Evolutionary conservation across 208 protist genomes (phyloP).

Genomic region (Trypanosoma melophagium): DNA sequence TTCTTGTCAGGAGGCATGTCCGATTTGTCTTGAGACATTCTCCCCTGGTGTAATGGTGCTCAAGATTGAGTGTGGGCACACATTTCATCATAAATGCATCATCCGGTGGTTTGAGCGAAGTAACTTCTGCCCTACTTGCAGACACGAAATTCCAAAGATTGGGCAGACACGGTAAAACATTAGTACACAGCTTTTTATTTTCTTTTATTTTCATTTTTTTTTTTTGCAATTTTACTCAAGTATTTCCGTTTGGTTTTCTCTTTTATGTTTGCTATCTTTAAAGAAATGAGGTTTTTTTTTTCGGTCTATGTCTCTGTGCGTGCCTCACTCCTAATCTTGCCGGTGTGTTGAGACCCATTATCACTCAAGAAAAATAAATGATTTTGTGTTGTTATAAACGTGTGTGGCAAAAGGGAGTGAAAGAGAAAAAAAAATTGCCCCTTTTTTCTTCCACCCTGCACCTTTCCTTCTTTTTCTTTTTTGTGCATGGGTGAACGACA

Average conservation of each 20-base stretch:
- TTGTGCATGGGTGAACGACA: not conserved
- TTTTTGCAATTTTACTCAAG: not conserved
- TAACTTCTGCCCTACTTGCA: slow-evolving; percentile 48
- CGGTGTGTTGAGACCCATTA: too few relatives aligned
- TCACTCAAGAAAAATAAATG: too few relatives aligned
- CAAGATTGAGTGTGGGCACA: slow-evolving; percentile 33
- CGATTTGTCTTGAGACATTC: slow-evolving; percentile 47
- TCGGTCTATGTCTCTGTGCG: too few relatives aligned
- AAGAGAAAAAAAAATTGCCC: not conserved
- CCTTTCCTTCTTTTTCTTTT: slow-evolving; percentile 7
- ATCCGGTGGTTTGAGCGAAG: slow-evolving; percentile 39
- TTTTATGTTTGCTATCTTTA: too few relatives aligned
- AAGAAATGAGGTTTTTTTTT: too few relatives aligned
- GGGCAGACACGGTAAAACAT: not conserved
- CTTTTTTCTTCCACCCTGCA: not conserved
- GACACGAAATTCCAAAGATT: slow-evolving; percentile 27
- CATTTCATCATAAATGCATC: slow-evolving; percentile 45
- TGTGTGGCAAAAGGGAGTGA: too few relatives aligned
- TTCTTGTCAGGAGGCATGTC: slow-evolving; percentile 20
- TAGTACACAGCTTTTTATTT: not conserved
- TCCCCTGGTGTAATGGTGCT: slow-evolving; percentile 9
- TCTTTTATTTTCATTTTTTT: not conserved
- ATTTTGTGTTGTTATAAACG: too few relatives aligned
- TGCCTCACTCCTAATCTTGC: too few relatives aligned
- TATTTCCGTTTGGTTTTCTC: too few relatives aligned